These are phyloP conservation scores for Alternaria viburni DNA, from an alignment of 2,329 filamentous ascomycete species.

Conservation along the genomic window DNA sequence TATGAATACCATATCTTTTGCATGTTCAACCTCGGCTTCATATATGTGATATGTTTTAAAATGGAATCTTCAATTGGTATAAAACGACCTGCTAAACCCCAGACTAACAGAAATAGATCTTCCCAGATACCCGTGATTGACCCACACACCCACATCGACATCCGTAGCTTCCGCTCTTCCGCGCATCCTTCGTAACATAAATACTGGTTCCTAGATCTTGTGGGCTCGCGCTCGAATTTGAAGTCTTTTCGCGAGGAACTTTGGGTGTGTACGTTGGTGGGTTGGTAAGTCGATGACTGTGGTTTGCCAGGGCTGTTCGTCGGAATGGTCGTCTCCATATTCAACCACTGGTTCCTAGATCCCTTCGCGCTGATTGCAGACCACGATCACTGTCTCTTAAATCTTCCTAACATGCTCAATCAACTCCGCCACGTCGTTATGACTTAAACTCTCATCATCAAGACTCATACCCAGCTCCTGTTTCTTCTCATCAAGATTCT, in stretches of 20 bases:
- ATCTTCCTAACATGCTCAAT: constrained; percentile 1
- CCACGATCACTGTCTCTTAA: not conserved
- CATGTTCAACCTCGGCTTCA: not conserved
- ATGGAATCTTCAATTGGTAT: not conserved
- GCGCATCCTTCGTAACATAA: not conserved
- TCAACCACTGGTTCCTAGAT: not conserved
- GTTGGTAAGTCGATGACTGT: too few relatives aligned
- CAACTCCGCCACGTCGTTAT: constrained; percentile 5
- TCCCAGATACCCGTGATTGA: not conserved
- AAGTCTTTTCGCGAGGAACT: too few relatives aligned
- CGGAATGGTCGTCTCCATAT: too few relatives aligned
- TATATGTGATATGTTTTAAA: fast-evolving
- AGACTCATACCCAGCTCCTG: constrained; percentile 5
- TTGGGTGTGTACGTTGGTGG: too few relatives aligned
- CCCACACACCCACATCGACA: not conserved
- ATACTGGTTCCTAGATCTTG: not conserved
- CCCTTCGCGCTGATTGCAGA: not conserved
- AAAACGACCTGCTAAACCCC: not conserved
- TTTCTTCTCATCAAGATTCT: not conserved
- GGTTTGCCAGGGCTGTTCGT: too few relatives aligned
- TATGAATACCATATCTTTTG: not conserved
- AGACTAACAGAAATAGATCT: not conserved
- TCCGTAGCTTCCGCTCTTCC: not conserved
- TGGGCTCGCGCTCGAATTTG: too few relatives aligned
- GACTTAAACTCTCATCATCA: not conserved